phyloP scores from a whole-genome alignment of 1,284 basidiomycete genomes.

The Ustilago lituana region DNA sequence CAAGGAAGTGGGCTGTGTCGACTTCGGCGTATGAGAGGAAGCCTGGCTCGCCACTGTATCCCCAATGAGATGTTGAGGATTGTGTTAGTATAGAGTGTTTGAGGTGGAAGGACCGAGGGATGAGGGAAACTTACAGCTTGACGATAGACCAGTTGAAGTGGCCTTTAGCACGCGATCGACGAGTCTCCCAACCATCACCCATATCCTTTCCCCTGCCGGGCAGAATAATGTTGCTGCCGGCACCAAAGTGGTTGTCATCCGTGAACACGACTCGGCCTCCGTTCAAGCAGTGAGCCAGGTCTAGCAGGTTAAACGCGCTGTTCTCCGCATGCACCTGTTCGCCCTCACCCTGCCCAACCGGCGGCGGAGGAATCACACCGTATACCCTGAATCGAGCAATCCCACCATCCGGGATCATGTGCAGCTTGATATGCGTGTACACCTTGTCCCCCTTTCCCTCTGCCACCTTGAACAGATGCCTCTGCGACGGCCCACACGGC shows the following conservation, averaged over 20 bases:
- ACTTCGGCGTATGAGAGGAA: constrained; percentile 82
- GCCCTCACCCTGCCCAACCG: constrained; percentile 67
- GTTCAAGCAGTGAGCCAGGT: constrained; percentile 88
- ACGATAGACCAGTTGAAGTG: constrained; percentile 92
- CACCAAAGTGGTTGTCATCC: constrained; percentile 91
- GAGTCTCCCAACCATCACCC: constrained; percentile 99
- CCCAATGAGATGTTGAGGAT: not conserved
- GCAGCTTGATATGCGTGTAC: constrained; percentile 88
- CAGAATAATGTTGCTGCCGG: constrained; percentile 87
- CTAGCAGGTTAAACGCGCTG: constrained; percentile 71
- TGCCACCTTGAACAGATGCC: constrained; percentile 82
- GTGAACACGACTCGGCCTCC: constrained; percentile 81
- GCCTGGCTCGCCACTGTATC: constrained; percentile 69
- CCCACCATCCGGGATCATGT: constrained; percentile 96
- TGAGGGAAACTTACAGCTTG: constrained; percentile 85
- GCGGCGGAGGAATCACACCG: constrained; percentile 56
- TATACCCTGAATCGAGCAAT: constrained; percentile 69
- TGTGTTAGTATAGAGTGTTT: not conserved
- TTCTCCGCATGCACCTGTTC: constrained; percentile 60
- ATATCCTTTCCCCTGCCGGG: constrained; percentile 89
- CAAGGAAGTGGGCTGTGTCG: constrained; percentile 94
- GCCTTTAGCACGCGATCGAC: constrained; percentile 79
- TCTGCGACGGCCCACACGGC: constrained; percentile 76
- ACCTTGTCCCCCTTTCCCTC: constrained; percentile 55
- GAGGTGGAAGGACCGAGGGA: no score